These are phyloP conservation scores for Hamamelis virginiana DNA, from an alignment of 164 flowering plant genomes.

Conservation along the genomic window DNA sequence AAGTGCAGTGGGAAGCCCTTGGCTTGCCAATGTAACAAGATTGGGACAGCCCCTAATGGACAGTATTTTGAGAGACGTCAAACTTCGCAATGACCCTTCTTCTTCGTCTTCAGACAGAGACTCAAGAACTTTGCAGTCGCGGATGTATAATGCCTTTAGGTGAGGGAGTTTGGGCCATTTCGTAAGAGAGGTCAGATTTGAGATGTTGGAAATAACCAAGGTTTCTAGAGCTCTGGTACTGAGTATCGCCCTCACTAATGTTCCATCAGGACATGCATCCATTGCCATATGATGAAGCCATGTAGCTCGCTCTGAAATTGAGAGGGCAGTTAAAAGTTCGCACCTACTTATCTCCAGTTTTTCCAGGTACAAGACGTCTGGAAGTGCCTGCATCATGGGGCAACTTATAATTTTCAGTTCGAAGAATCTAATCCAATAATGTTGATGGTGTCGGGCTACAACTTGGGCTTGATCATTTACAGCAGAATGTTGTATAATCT, in stretches of 20 bases:
- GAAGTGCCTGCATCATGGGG: constrained; percentile 6
- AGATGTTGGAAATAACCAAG: constrained; percentile 18
- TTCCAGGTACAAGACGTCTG: constrained; percentile 3
- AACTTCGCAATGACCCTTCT: neutral
- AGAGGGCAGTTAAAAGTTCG: neutral
- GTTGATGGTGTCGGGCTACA: neutral
- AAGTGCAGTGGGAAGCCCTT: constrained; percentile 9
- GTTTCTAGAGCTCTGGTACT: neutral
- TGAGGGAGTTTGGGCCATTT: constrained; percentile 13
- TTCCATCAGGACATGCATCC: constrained; percentile 7
- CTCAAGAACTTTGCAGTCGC: constrained; percentile 9
- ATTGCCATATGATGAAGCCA: constrained; percentile 7
- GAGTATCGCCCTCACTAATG: constrained; percentile 10
- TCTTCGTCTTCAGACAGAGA: constrained; percentile 7
- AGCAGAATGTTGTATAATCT: no score
- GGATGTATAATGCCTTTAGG: constrained; percentile 12
- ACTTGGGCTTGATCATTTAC: neutral
- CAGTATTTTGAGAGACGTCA: constrained; percentile 4
- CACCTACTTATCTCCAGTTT: constrained; percentile 18
- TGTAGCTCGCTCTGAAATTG: neutral
- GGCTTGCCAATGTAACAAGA: constrained; percentile 2
- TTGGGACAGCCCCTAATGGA: constrained; percentile 12
- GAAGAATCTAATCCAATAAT: neutral
- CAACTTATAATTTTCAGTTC: constrained; percentile 19
- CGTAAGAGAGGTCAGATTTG: neutral